Evolutionary conservation across 805 yeast genomes (phyloP).

Genomic region (Pichia nanzhaoensis): DNA sequence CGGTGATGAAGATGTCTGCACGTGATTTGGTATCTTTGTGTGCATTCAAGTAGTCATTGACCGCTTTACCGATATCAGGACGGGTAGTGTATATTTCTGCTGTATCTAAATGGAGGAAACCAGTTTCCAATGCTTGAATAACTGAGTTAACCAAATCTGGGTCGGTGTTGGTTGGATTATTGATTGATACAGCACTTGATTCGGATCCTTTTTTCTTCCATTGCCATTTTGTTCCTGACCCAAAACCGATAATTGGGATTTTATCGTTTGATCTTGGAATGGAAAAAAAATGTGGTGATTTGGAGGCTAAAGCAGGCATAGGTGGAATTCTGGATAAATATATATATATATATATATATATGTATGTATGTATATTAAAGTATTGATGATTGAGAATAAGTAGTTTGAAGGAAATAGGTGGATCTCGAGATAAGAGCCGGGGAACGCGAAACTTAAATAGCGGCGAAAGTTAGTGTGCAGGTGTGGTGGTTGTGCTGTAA

Average conservation of each 20-base stretch:
- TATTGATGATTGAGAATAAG: too few relatives aligned
- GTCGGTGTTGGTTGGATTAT: constrained; percentile 16
- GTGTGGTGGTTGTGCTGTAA: too few relatives aligned
- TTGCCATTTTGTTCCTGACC: constrained; percentile 56
- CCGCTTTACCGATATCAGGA: constrained; percentile 50
- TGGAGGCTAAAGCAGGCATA: too few relatives aligned
- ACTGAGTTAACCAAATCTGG: constrained; percentile 40
- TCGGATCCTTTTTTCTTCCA: constrained; percentile 27
- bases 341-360: too few relatives aligned
- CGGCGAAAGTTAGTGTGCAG: too few relatives aligned
- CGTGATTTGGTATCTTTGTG: constrained; percentile 29
- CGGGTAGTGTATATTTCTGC: constrained; percentile 60
- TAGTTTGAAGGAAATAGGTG: too few relatives aligned
- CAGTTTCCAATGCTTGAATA: constrained; percentile 40
- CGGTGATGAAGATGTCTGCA: constrained; percentile 48
- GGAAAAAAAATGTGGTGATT: constrained; percentile 20
- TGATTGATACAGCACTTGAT: constrained; percentile 15
- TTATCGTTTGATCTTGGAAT: constrained; percentile 15
- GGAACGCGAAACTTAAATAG: too few relatives aligned
- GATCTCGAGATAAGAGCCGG: too few relatives aligned
- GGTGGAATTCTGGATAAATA: too few relatives aligned
- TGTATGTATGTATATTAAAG: too few relatives aligned
- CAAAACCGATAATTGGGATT: constrained; percentile 32
- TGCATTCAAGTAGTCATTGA: constrained; percentile 30
- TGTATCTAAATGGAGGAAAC: constrained; percentile 56